Evolutionary conservation across 441 rosid genomes (phyloP).

Genomic region (Raphanus hybrid): DNA sequence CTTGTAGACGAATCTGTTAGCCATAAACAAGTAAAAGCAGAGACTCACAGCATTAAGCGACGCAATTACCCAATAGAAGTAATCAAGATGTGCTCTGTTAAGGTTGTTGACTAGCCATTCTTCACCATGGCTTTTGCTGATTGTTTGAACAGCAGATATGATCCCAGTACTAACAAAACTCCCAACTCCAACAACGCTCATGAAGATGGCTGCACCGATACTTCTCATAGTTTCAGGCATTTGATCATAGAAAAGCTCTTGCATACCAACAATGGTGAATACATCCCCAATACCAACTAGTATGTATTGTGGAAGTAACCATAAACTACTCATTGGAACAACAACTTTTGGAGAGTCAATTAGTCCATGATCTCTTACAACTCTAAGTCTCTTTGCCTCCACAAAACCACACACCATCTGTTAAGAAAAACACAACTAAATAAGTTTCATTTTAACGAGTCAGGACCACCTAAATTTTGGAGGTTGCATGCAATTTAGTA

Average conservation of each 20-base stretch:
- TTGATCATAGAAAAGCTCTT: slow-evolving; percentile 86
- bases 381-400: slow-evolving; percentile 61
- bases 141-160: slow-evolving; percentile 56
- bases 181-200: slow-evolving; percentile 71
- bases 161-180: slow-evolving; percentile 67
- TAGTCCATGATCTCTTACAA: slow-evolving; percentile 57
- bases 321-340: slow-evolving; percentile 74
- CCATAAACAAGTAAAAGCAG: slow-evolving; percentile 57
- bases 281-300: slow-evolving; percentile 62
- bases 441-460: not conserved
- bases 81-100: slow-evolving; percentile 64
- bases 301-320: slow-evolving; percentile 81
- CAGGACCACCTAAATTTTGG: too few species aligned
- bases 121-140: slow-evolving; percentile 46
- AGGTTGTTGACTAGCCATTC: slow-evolving; percentile 74
- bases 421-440: slow-evolving; percentile 4
- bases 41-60: slow-evolving; percentile 60
- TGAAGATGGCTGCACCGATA: slow-evolving; percentile 75
- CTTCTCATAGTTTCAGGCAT: slow-evolving; percentile 82
- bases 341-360: slow-evolving; percentile 51
- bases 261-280: slow-evolving; percentile 71
- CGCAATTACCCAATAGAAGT: slow-evolving; percentile 73
- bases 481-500: too few species aligned
- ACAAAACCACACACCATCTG: slow-evolving; percentile 59
- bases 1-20: slow-evolving; percentile 71